Base-by-base conservation (phyloP, 192 early-diverging fungal species). In the Obelidium mucronatum region DNA sequence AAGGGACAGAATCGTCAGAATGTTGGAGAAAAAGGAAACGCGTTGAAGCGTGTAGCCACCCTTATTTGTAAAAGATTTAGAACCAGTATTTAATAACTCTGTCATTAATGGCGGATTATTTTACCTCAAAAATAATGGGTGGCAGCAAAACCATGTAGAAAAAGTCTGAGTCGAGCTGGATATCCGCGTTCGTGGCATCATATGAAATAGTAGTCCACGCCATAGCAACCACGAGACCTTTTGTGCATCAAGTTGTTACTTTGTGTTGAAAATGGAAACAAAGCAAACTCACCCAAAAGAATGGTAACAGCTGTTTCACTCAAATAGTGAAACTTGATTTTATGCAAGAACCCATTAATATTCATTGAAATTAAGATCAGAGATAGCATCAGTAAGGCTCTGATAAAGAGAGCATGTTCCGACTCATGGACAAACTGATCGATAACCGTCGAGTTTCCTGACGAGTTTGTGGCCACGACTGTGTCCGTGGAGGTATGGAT, bases 141-240 rank as follows among this genome's bases (percentile, higher is more conserved):
- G 88, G 88, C 15, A 90, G 82, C 1, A 90, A 78, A 26, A 90
- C 86, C 85, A 90, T 84, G 74, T 86, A 89, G 52, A 90, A 90
- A 61, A 90, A 88, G 61, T 86, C 80, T 30, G 80, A 81, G 68
- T 65, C 68, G 2, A 90, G 76, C 74, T 87, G 86, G 65, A 88
- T 87, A 54, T 83, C 81, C 19, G 54, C 73, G 74, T 85, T 85
- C 36, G 64, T 40, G 34, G 78, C 58, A 60, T 85, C 84, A 63
- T 85, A 85, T 2, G 76, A 74, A 11, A 88, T 81, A 6, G 82
- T 77, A 2, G 82, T 85, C 84, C 84, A 88, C 35, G 78, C 79
- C 69, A 82, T 82, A 54, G 86, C 82, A 28, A 83, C 81, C 17
- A 86, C 52, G n/a, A 88, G 76, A 2, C 84, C 87, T 88, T 33